phyloP scores from a whole-genome alignment of 768 basidiomycete species.

The Krasilnikovozyma curviuscula region DNA sequence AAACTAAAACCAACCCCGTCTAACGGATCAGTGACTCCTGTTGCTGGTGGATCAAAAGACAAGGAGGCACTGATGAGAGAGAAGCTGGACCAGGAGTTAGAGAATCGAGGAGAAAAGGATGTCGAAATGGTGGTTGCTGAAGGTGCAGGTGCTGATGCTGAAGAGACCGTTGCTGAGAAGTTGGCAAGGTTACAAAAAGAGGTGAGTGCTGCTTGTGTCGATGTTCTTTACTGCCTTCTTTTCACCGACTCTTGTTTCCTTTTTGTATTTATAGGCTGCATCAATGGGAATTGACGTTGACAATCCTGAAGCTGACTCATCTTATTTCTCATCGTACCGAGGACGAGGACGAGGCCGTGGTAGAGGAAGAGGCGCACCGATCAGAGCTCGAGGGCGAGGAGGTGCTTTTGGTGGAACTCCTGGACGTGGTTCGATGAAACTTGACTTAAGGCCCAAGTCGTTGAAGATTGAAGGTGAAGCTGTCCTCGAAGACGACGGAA shows the following conservation, averaged over 20 bases:
- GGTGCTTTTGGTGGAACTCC: constrained; percentile 4
- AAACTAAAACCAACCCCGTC: too few relatives aligned
- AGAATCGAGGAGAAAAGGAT: constrained; percentile 26
- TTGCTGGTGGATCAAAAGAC: constrained; percentile 17
- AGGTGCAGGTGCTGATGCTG: constrained; percentile 1
- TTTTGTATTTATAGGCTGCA: constrained; percentile 17
- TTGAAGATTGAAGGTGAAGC: constrained; percentile 5
- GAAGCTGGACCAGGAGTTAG: constrained; percentile 35
- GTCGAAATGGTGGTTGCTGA: neutral
- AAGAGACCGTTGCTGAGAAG: neutral
- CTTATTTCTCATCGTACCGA: constrained; percentile 34
- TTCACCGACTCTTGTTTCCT: neutral
- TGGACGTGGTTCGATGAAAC: neutral
- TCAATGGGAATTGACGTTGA: constrained; percentile 26
- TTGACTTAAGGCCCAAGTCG: constrained; percentile 8
- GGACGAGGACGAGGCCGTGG: constrained; percentile 33
- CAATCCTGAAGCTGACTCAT: constrained; percentile 25
- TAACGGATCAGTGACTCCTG: constrained; percentile 20
- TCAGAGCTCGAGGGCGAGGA: neutral
- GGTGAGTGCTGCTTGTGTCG: too few relatives aligned
- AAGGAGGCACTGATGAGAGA: constrained; percentile 21
- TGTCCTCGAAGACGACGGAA: neutral
- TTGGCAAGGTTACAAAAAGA: too few relatives aligned
- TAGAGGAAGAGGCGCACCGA: neutral
- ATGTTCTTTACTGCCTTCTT: neutral